phyloP scores from a whole-genome alignment of 2,329 filamentous ascomycete genomes.

The Paecilomyces dactylethromorphus region DNA sequence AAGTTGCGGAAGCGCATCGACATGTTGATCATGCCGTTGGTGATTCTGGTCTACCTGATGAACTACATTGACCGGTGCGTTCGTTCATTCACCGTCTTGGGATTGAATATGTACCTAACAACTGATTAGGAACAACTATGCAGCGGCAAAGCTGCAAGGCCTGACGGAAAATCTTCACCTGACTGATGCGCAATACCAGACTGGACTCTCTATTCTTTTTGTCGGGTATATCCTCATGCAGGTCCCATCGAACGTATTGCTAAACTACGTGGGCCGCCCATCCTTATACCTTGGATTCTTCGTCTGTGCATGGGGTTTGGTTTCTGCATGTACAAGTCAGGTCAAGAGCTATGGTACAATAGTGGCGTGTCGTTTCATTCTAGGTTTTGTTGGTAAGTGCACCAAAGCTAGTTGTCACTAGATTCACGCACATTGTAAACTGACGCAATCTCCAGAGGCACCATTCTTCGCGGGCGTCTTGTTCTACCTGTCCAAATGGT shows the following conservation, averaged over 20 bases:
- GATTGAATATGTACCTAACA: background rate
- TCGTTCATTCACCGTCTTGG: background rate
- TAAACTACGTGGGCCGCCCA: slow-evolving; percentile 37
- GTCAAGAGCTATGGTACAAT: slow-evolving; percentile 37
- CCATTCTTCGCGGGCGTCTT: slow-evolving; percentile 42
- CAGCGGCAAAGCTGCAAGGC: slow-evolving; percentile 38
- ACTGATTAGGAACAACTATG: slow-evolving; percentile 39
- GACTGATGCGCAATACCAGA: slow-evolving; percentile 31
- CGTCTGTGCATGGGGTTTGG: slow-evolving; percentile 39
- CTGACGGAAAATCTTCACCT: slow-evolving; percentile 32
- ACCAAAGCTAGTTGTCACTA: background rate
- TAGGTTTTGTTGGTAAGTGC: slow-evolving; percentile 30
- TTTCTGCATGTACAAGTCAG: slow-evolving; percentile 39
- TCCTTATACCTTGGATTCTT: slow-evolving; percentile 41
- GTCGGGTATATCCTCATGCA: slow-evolving; percentile 41
- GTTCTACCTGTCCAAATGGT: slow-evolving; percentile 48
- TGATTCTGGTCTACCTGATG: slow-evolving; percentile 38
- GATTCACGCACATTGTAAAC: background rate
- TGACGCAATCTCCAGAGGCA: slow-evolving; percentile 29
- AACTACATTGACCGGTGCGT: slow-evolving; percentile 39
- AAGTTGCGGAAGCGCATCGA: slow-evolving; percentile 34
- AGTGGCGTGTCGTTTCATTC: slow-evolving; percentile 39
- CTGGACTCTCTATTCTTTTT: slow-evolving; percentile 38
- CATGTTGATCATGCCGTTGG: slow-evolving; percentile 31
- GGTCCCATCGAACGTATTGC: slow-evolving; percentile 41